A percentile compares a stretch with the other conserved stretches of the same genome.
These are phyloP conservation scores for Lizonia empirigonia DNA, from an alignment of 2,329 filamentous ascomycete species.

Conservation along the genomic window DNA sequence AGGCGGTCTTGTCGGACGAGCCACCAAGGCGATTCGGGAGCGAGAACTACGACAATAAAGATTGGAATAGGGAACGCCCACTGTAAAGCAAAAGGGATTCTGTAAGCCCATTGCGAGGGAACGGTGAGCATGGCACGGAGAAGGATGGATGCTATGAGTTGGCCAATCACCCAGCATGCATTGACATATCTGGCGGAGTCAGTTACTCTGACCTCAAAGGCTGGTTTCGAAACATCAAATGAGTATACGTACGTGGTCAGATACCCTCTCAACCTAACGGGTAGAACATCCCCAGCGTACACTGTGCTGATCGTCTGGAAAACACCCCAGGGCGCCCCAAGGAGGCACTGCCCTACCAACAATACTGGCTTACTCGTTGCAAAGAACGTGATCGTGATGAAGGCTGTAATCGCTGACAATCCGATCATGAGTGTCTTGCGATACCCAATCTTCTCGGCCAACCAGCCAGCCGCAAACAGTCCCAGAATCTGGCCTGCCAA, in stretches of 20 bases:
- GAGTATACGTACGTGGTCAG: conserved; percentile 57
- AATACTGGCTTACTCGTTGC: conserved; percentile 18
- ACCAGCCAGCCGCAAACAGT: conserved; percentile 49
- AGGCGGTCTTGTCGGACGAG: conserved; percentile 67
- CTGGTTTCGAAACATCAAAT: not conserved
- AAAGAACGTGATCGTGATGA: conserved; percentile 25
- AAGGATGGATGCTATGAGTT: conserved; percentile 70
- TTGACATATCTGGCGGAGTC: conserved; percentile 33
- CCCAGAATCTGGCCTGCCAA: conserved; percentile 49
- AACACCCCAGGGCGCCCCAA: conserved; percentile 49
- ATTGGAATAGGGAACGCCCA: conserved; percentile 60
- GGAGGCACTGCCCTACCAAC: conserved; percentile 22
- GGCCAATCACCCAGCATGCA: conserved; percentile 53
- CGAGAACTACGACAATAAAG: conserved; percentile 65
- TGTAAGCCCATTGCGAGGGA: conserved; percentile 65
- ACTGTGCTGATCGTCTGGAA: conserved; percentile 50
- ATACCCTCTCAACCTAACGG: conserved; percentile 65
- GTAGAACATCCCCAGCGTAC: conserved; percentile 64
- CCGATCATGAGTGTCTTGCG: conserved; percentile 21
- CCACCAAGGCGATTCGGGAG: conserved; percentile 74
- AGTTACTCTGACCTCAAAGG: not conserved
- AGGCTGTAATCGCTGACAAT: conserved; percentile 11
- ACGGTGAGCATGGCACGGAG: conserved; percentile 67
- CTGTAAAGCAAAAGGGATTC: conserved; percentile 69
- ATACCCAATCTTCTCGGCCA: conserved; percentile 48